These are phyloP conservation scores for Leucocoprinus birnbaumii DNA, from an alignment of 768 basidiomycete genomes.

Conservation along the genomic window DNA sequence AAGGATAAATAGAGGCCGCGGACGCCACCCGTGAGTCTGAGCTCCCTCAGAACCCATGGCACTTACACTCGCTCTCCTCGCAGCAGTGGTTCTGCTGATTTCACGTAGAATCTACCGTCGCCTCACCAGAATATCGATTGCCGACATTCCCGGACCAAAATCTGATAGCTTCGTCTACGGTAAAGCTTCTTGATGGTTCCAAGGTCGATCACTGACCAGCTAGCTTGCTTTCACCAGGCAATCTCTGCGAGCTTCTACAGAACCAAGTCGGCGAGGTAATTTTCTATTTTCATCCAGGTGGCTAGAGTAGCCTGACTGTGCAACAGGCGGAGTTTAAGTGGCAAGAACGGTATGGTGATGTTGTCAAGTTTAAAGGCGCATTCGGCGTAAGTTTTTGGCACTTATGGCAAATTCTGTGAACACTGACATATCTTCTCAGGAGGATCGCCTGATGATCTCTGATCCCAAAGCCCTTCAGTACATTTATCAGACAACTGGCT, in stretches of 20 bases:
- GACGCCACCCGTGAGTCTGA: neutral
- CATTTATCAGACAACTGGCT: conserved; percentile 40
- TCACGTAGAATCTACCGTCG: conserved; percentile 27
- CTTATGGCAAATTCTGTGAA: neutral
- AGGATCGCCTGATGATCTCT: conserved; percentile 40
- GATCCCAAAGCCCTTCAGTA: conserved; percentile 49
- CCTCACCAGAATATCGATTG: conserved; percentile 29
- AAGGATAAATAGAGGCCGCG: conserved; percentile 3
- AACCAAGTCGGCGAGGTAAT: conserved; percentile 31
- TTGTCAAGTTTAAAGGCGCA: conserved; percentile 33
- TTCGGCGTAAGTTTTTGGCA: conserved; percentile 29
- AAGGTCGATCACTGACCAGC: neutral
- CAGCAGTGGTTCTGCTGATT: conserved; percentile 10
- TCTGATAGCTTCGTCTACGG: conserved; percentile 37
- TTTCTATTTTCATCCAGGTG: conserved; percentile 5
- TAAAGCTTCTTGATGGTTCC: conserved; percentile 16
- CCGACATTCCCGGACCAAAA: conserved; percentile 31
- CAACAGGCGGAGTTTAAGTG: conserved; percentile 39
- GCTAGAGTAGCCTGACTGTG: neutral
- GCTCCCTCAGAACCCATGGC: conserved; percentile 13
- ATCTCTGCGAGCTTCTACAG: conserved; percentile 27
- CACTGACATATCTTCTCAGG: conserved; percentile 22
- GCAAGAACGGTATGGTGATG: conserved; percentile 40
- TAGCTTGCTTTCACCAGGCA: conserved; percentile 15
- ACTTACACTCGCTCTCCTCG: conserved; percentile 9